These are phyloP conservation scores for Fraxinus dipetala DNA, from an alignment of 305 asterid genomes.

Conservation along the genomic window DNA sequence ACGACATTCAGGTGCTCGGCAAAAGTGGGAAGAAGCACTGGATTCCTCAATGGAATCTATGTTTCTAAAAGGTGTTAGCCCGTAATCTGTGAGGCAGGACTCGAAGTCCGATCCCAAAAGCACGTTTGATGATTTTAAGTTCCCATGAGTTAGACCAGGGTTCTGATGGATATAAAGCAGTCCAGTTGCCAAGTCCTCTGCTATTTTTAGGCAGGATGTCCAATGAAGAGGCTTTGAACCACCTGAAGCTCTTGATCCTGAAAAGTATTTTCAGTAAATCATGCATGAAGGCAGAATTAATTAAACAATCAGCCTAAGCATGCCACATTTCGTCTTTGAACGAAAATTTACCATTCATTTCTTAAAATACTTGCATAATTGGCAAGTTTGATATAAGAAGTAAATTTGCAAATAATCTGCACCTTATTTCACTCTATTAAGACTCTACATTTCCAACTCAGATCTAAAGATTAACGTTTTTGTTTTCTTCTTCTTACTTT, in stretches of 20 bases:
- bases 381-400: neutral
- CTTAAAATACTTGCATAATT: neutral
- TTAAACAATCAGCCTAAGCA: neutral
- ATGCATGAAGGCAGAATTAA: neutral
- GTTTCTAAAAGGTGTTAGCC: conserved; percentile 63
- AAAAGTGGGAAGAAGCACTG: conserved; percentile 77
- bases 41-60: conserved; percentile 68
- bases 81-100: conserved; percentile 90
- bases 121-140: conserved; percentile 82
- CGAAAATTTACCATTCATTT: neutral
- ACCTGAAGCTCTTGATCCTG: conserved; percentile 90
- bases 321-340: neutral
- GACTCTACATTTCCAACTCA: neutral
- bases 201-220: conserved; percentile 96
- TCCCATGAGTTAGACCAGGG: conserved; percentile 87
- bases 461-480: neutral
- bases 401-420: neutral
- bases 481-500: neutral
- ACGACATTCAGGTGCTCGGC: conserved; percentile 93
- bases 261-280: neutral
- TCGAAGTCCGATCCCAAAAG: conserved; percentile 86
- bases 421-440: neutral
- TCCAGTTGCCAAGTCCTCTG: conserved; percentile 90
- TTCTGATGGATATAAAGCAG: conserved; percentile 82
- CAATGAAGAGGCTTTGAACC: conserved; percentile 98